A percentile compares a stretch with the other conserved stretches of the same genome.
phyloP scores from a whole-genome alignment of 169 alveolate genomes.

The Cryptosporidium ubiquitum region DNA sequence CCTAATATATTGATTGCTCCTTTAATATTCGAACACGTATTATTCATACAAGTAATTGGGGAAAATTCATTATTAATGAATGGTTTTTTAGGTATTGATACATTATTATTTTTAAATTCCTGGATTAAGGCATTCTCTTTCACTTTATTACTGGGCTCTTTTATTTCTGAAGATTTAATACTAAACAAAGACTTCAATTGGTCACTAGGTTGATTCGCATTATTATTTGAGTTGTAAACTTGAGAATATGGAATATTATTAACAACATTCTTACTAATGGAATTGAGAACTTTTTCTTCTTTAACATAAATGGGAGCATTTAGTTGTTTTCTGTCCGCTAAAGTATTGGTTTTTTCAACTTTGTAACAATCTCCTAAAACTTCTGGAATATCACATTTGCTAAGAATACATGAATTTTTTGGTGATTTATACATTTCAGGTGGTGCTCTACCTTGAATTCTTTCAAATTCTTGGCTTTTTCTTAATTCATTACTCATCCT shows the following conservation, averaged over 20 bases:
- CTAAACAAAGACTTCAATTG: conserved; percentile 51
- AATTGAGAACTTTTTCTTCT: neutral
- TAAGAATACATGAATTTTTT: conserved; percentile 1
- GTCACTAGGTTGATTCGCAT: neutral
- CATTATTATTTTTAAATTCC: conserved; percentile 7
- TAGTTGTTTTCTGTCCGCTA: neutral
- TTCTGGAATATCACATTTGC: conserved; percentile 27
- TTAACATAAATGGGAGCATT: neutral
- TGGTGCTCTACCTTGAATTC: neutral
- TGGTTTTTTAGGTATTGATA: neutral
- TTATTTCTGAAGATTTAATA: conserved; percentile 25
- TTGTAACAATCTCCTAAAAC: conserved; percentile 24
- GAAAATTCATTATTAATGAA: neutral
- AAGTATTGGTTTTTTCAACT: neutral
- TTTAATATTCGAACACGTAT: conserved; percentile 42
- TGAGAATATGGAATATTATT: neutral
- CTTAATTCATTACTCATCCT: neutral
- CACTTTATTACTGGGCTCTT: neutral
- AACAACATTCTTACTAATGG: conserved; percentile 24
- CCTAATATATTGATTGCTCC: conserved; percentile 41
- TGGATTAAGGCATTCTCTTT: conserved; percentile 29
- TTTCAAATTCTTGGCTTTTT: conserved; percentile 5
- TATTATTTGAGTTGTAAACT: neutral
- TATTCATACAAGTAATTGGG: conserved; percentile 40
- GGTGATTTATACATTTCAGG: neutral